These are phyloP conservation scores for Talaromyces sp. DNA, from an alignment of 2,329 filamentous ascomycete genomes.

Conservation along the genomic window DNA sequence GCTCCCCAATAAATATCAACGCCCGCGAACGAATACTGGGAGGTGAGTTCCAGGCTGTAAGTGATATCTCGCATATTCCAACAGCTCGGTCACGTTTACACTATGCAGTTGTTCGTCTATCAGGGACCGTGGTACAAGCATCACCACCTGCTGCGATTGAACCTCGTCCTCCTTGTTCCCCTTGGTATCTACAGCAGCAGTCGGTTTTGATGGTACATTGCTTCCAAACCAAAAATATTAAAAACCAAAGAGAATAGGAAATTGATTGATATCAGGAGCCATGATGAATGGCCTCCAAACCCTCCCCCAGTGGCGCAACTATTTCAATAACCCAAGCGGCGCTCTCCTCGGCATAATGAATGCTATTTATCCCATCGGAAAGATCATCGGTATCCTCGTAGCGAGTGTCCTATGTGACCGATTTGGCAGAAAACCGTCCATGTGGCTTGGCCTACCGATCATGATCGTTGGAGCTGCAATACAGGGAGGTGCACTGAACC, in stretches of 20 bases:
- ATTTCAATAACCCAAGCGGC: slow-evolving; percentile 38
- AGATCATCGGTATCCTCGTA: slow-evolving; percentile 15
- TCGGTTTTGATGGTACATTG: neutral
- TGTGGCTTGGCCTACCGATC: slow-evolving; percentile 24
- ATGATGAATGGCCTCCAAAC: slow-evolving; percentile 45
- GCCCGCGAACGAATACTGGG: neutral
- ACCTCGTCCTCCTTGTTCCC: neutral
- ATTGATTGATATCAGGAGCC: too few species aligned
- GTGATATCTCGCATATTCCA: neutral
- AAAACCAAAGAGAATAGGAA: too few species aligned
- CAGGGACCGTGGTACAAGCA: neutral
- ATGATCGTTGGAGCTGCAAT: slow-evolving; percentile 20
- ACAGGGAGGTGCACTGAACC: slow-evolving; percentile 21
- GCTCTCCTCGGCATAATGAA: slow-evolving; percentile 37
- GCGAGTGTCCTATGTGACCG: slow-evolving; percentile 12
- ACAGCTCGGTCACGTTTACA: neutral
- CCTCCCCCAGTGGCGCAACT: slow-evolving; percentile 36
- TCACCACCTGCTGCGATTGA: neutral
- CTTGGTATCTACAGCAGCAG: neutral
- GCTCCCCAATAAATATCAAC: neutral
- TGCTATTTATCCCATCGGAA: slow-evolving; percentile 41
- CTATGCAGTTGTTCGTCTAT: neutral
- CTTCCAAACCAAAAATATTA: too few species aligned
- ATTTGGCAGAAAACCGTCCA: slow-evolving; percentile 20
- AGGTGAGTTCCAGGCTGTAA: neutral